phyloP scores from a whole-genome alignment of 2,329 filamentous ascomycete species.

The Seiridium cupressi region DNA sequence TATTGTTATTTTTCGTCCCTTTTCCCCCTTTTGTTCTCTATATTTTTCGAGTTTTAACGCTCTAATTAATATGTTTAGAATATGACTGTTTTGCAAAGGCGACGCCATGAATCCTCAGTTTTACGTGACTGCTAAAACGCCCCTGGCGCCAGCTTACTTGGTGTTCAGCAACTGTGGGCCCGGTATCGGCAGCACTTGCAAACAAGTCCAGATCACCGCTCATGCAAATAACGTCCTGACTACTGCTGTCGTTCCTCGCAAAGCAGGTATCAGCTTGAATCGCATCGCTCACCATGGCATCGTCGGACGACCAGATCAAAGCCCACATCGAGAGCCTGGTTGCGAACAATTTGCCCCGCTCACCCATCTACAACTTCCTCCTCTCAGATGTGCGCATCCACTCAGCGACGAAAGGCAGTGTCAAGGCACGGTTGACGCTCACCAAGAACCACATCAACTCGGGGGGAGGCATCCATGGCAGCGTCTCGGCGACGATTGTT shows the following conservation, averaged over 20 bases:
- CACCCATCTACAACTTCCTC: constrained; percentile 53
- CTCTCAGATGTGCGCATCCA: constrained; percentile 45
- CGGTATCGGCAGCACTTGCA: background rate
- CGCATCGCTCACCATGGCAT: background rate
- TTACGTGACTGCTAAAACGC: background rate
- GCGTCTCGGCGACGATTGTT: constrained; percentile 67
- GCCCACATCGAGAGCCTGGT: constrained; percentile 27
- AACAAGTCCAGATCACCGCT: background rate
- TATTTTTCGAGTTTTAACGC: no score
- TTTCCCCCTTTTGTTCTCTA: no score
- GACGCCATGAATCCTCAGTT: background rate
- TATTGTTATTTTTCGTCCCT: no score
- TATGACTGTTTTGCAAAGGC: background rate
- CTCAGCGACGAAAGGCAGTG: constrained; percentile 41
- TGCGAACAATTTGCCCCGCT: constrained; percentile 33
- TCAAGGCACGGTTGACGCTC: constrained; percentile 48
- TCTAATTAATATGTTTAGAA: no score
- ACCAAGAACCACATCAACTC: constrained; percentile 63
- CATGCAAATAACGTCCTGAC: no score
- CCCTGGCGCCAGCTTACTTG: background rate
- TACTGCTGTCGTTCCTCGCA: background rate
- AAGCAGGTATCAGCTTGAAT: background rate
- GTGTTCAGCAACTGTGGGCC: background rate
- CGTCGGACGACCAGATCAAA: constrained; percentile 20
- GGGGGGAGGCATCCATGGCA: constrained; percentile 66